These are phyloP conservation scores for Alternaria incomplexa DNA, from an alignment of 2,329 filamentous ascomycete species.

Conservation along the genomic window DNA sequence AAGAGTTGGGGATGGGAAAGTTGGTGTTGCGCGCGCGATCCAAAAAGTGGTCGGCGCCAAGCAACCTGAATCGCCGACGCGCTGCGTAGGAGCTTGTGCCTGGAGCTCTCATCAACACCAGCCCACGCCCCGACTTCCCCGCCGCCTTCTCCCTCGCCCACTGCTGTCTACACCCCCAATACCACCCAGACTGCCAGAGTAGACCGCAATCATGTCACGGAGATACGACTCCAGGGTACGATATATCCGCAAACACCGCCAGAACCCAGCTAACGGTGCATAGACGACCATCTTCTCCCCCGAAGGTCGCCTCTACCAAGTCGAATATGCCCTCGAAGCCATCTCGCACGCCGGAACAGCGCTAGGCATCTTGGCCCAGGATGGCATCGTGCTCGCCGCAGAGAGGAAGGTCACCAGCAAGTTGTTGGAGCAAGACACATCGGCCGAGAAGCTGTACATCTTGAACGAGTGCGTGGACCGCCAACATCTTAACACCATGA, in stretches of 20 bases:
- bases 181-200: conserved; percentile 1
- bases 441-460: conserved; percentile 99
- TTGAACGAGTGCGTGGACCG: conserved; percentile 82
- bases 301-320: conserved; percentile 97
- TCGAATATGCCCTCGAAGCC: conserved; percentile 98
- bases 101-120: conserved; percentile 45
- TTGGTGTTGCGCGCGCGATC: conserved; percentile 22
- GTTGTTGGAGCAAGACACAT: conserved; percentile 98
- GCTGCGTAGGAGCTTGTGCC: conserved; percentile 44
- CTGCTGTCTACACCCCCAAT: conserved; percentile 11
- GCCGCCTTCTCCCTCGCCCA: conserved; percentile 19
- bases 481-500: background rate
- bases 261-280: conserved; percentile 28
- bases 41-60: conserved; percentile 42
- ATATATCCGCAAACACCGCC: conserved; percentile 23
- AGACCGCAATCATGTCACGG: conserved; percentile 75
- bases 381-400: conserved; percentile 96
- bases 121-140: conserved; percentile 31
- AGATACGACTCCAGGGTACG: conserved; percentile 96
- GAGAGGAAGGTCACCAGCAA: conserved; percentile 99
- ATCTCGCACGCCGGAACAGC: conserved; percentile 98
- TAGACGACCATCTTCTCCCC: conserved; percentile 99
- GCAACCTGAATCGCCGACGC: conserved; percentile 37
- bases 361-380: conserved; percentile 93
- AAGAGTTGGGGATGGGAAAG: background rate